These are phyloP conservation scores for Pyrus bretschneideri DNA, from an alignment of 306 rosid genomes.

Conservation along the genomic window DNA sequence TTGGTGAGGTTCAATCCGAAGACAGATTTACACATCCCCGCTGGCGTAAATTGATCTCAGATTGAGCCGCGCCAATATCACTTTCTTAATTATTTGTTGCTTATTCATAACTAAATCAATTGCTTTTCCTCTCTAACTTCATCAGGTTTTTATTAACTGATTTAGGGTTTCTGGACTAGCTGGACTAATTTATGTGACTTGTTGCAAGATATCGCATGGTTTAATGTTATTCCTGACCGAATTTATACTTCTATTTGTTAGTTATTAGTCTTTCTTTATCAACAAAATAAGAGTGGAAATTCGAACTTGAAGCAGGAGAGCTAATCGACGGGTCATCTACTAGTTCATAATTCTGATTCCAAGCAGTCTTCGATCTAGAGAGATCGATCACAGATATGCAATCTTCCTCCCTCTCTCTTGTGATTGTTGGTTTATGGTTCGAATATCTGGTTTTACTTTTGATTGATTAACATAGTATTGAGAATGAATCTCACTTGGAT, in stretches of 20 bases:
- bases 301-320: background rate
- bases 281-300: background rate
- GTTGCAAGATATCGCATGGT: background rate
- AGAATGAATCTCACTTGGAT: too few species aligned
- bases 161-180: too few species aligned
- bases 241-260: background rate
- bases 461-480: background rate
- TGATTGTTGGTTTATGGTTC: background rate
- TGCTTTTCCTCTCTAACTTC: conserved; percentile 2
- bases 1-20: conserved; percentile 99
- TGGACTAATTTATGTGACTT: background rate
- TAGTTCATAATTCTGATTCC: background rate
- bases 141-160: background rate
- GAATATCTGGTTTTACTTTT: background rate
- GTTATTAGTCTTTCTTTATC: background rate
- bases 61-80: conserved; percentile 99
- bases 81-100: conserved; percentile 33
- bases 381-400: conserved; percentile 3
- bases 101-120: background rate
- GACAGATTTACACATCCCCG: conserved; percentile 61
- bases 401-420: background rate
- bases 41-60: conserved; percentile 73
- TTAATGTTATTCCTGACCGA: background rate
- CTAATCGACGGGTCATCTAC: background rate
- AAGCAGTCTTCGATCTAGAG: background rate